phyloP scores from a whole-genome alignment of 2,329 filamentous ascomycete genomes.

The Botryosphaeria dothidea region DNA sequence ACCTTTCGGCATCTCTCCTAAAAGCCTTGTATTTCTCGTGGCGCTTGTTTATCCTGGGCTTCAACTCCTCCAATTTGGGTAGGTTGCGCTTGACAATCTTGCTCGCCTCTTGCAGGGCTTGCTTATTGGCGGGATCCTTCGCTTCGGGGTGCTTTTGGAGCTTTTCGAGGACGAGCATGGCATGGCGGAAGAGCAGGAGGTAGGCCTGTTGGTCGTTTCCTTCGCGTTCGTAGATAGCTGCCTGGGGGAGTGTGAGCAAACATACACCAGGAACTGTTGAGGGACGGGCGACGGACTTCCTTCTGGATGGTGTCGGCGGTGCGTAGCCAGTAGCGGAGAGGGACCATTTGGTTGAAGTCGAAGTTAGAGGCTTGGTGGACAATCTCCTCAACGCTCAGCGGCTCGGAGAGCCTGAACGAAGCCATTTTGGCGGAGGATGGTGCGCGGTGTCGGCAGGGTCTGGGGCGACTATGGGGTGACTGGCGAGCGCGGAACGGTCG shows the following conservation, averaged over 20 bases:
- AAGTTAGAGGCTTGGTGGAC: conserved; percentile 75
- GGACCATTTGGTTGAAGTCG: conserved; percentile 74
- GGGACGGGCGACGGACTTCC: conserved; percentile 61
- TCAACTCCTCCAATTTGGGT: conserved; percentile 72
- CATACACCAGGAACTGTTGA: background rate
- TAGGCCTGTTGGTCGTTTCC: conserved; percentile 87
- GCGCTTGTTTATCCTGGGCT: conserved; percentile 72
- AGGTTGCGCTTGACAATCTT: conserved; percentile 66
- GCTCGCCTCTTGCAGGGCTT: conserved; percentile 57
- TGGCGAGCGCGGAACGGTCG: background rate
- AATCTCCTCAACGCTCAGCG: conserved; percentile 76
- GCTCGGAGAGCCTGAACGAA: conserved; percentile 35
- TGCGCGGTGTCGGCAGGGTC: background rate
- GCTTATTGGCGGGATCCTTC: conserved; percentile 61
- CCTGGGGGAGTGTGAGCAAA: conserved; percentile 55
- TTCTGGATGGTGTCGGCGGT: conserved; percentile 77
- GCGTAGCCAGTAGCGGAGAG: conserved; percentile 78
- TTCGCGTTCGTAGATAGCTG: conserved; percentile 80
- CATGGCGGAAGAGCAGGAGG: conserved; percentile 86
- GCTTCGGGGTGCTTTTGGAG: conserved; percentile 76
- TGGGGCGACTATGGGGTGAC: background rate
- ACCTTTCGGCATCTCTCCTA: conserved; percentile 40
- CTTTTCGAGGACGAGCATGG: conserved; percentile 75
- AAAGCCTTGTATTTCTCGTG: conserved; percentile 66
- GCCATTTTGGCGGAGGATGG: conserved; percentile 1